phyloP scores from a whole-genome alignment of 192 early-diverging fungal species.

The Podila epicladia region DNA sequence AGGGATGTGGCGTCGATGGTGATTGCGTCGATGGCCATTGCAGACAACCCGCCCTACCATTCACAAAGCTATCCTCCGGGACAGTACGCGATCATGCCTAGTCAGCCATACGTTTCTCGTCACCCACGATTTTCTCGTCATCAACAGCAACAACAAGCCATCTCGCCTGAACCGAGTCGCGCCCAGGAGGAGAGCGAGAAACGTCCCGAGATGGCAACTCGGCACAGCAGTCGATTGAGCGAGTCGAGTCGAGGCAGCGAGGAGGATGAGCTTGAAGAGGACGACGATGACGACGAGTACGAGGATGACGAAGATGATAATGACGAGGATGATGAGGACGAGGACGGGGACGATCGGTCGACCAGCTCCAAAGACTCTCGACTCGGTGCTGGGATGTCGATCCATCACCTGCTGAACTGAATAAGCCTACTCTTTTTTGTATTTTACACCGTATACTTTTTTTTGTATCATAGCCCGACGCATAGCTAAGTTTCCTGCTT shows the following conservation, averaged over 20 bases:
- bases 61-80: not conserved
- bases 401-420: too few species aligned
- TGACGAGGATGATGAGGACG: slow-evolving; percentile 20
- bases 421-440: too few species aligned
- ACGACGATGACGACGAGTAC: not conserved
- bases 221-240: not conserved
- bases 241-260: not conserved
- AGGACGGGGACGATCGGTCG: not conserved
- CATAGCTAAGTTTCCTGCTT: too few species aligned
- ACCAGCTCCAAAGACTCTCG: too few species aligned
- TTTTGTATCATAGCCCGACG: too few species aligned
- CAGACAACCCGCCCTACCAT: not conserved
- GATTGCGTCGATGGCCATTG: slow-evolving; percentile 10
- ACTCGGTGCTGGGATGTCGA: too few species aligned
- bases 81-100: not conserved
- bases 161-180: too few species aligned
- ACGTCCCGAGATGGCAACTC: not conserved
- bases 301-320: not conserved
- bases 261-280: slow-evolving; percentile 2
- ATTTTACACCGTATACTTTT: too few species aligned
- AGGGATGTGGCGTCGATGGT: slow-evolving; percentile 13
- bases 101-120: too few species aligned
- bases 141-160: too few species aligned
- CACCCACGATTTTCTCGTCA: too few species aligned
- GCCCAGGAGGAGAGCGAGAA: not conserved